Evolutionary conservation across 2,329 filamentous ascomycete species (phyloP), one percentile per base, ranked within the genome.

Genomic region (Cladosporium sp.): DNA sequence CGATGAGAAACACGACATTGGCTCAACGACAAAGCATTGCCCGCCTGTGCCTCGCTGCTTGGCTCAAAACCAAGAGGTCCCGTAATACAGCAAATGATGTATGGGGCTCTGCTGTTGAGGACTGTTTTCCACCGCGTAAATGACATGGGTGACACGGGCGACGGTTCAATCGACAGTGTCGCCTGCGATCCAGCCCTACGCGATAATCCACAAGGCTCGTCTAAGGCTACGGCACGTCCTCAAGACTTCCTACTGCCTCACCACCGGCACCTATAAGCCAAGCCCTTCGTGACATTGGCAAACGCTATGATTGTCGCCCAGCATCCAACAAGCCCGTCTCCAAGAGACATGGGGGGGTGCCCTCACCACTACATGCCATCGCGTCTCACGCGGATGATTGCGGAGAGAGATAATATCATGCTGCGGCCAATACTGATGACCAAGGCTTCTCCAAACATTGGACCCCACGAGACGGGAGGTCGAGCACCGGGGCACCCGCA

Each of bases 351-450:
- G 16, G 43, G 18, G 21, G 5, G 11, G 25, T 2, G n/a, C 43
- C n/a, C 23, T 36, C 23, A 23, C 14, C 36, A 23, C 21, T 21
- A 18, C 13, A n/a, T 46, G 13, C 30, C 56, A 28, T 25, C 25
- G 39, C 23, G 6, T 28, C 25, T 21, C 25, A 30, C 10, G 25
- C 43, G 58, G 49, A 49, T 30, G 48, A 16, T 28, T 54, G 49
- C 23, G 59, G 59, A 53, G 30, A 43, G 14, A 26, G 25, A 60
- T 1, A 14, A 16, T 34, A 32, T n/a, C 14, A 13, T 13, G 25
- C 8, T 30, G 58, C 39, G 58, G 58, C 58, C 26, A 60, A 60
- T 49, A 60, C 39, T 60, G 58, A 18, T 49, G 58, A 51, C 58
- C 58, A 49, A 60, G 58, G 4, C 26, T 48, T 16, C 34, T 46